phyloP scores from a whole-genome alignment of 1,139 yeast species.

The Geotrichum aggregatum region DNA sequence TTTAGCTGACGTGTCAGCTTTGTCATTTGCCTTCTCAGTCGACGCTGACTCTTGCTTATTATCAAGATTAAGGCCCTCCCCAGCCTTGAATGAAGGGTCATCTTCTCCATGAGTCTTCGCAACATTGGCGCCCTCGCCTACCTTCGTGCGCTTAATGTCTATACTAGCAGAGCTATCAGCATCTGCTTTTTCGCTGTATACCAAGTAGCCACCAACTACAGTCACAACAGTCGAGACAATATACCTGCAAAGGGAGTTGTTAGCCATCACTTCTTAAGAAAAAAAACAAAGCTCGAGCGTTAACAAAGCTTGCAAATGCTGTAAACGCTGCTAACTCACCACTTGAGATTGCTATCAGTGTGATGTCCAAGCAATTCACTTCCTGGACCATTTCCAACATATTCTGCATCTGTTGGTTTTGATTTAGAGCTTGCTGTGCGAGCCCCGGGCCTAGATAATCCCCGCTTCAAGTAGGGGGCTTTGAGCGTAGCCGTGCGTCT shows the following conservation, averaged over 20 bases:
- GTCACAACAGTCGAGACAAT: neutral
- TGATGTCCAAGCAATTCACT: neutral
- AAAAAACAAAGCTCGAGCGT: too few species aligned
- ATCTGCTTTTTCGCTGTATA: neutral
- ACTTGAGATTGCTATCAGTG: neutral
- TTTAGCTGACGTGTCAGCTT: too few species aligned
- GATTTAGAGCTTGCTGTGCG: too few species aligned
- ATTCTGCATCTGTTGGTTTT: too few species aligned
- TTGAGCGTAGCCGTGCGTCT: neutral
- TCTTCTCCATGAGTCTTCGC: neutral
- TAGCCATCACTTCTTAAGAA: neutral
- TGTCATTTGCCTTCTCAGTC: too few species aligned
- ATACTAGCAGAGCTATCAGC: neutral
- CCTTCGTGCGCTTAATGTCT: neutral
- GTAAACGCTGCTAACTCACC: neutral
- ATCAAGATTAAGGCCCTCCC: too few species aligned
- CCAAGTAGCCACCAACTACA: neutral
- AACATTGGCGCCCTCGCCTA: neutral
- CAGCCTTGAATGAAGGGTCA: neutral
- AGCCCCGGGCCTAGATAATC: too few species aligned
- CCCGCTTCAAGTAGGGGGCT: neutral
- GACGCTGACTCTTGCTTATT: too few species aligned
- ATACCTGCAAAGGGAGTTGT: neutral
- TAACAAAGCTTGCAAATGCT: too few species aligned
- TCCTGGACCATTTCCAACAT: neutral